These are phyloP conservation scores for Hirsutella rhossiliensis DNA, from an alignment of 2,329 filamentous ascomycete species.

Conservation along the genomic window DNA sequence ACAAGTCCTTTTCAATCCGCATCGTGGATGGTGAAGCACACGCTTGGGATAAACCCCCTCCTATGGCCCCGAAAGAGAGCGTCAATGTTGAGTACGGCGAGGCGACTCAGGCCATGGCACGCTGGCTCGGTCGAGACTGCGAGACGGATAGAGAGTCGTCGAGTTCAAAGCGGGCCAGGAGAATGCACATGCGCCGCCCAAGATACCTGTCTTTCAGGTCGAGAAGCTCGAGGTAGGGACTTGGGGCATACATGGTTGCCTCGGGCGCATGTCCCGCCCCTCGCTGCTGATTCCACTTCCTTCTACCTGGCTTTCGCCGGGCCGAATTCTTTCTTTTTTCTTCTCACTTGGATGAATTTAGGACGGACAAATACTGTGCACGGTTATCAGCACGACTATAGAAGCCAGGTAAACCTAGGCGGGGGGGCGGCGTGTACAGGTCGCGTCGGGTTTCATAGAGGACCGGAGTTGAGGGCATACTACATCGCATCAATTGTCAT, in stretches of 20 bases:
- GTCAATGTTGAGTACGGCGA: slow-evolving; percentile 33
- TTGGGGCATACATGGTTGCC: neutral
- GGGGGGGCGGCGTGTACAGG: no score
- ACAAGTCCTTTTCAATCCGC: slow-evolving; percentile 24
- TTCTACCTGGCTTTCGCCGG: no score
- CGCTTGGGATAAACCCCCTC: slow-evolving; percentile 35
- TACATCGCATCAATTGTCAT: no score
- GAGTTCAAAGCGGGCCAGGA: slow-evolving; percentile 20
- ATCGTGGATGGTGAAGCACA: slow-evolving; percentile 33
- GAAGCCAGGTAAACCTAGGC: no score
- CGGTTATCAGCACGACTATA: no score
- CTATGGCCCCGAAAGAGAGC: slow-evolving; percentile 29
- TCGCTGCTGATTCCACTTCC: no score
- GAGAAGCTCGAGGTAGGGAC: slow-evolving; percentile 14
- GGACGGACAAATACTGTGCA: no score
- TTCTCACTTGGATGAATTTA: no score
- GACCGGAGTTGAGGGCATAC: no score
- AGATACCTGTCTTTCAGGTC: slow-evolving; percentile 18
- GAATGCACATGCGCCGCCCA: slow-evolving; percentile 17
- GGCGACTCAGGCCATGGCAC: slow-evolving; percentile 26
- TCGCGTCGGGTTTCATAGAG: no score
- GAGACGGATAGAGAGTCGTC: slow-evolving; percentile 24
- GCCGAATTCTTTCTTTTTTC: no score
- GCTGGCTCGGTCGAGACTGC: slow-evolving; percentile 26
- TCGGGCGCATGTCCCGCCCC: neutral